Conservation (phyloP, 1,284 basidiomycete species). For the Moesziomyces sp. region DNA sequence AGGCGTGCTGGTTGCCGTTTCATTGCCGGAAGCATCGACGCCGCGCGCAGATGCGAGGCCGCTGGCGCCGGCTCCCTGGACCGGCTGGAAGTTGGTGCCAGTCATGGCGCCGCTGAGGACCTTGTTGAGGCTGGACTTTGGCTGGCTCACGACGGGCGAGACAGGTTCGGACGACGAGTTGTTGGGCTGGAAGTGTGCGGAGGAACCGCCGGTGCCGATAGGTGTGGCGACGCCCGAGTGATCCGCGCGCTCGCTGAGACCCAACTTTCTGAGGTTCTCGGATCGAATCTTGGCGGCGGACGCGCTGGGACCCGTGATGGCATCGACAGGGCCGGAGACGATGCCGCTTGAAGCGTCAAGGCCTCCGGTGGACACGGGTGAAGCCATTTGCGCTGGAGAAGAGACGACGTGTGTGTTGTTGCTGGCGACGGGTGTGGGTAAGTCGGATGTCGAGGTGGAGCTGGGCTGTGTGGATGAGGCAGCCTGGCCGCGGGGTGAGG, state of each 20-base stretch:
- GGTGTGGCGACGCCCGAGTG: conserved; percentile 45
- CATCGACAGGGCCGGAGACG: conserved; percentile 36
- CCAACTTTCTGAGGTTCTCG: conserved; percentile 42
- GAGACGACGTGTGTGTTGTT: conserved; percentile 12
- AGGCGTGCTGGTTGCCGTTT: conserved; percentile 39
- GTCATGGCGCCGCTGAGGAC: conserved; percentile 45
- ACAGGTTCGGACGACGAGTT: conserved; percentile 14
- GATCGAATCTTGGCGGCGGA: conserved; percentile 33
- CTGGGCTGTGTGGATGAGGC: conserved; percentile 1
- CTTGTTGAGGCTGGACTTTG: conserved; percentile 40
- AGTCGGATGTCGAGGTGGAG: conserved; percentile 10
- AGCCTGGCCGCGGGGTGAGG: conserved; percentile 15
- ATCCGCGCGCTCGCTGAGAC: conserved; percentile 37
- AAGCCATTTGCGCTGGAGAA: conserved; percentile 26
- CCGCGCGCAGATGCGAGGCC: conserved; percentile 55
- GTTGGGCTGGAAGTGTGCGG: conserved; percentile 13
- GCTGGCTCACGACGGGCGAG: conserved; percentile 23
- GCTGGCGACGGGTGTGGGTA: conserved; percentile 5
- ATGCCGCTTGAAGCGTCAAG: conserved; percentile 9
- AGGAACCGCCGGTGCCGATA: conserved; percentile 48
- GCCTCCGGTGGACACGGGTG: conserved; percentile 9
- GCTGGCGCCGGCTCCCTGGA: conserved; percentile 52
- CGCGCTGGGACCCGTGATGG: conserved; percentile 38
- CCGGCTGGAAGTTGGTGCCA: conserved; percentile 35
- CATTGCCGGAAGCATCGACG: conserved; percentile 35